These are phyloP conservation scores for Wolfiporia cocos DNA, from an alignment of 1,284 basidiomycete genomes.

Conservation along the genomic window DNA sequence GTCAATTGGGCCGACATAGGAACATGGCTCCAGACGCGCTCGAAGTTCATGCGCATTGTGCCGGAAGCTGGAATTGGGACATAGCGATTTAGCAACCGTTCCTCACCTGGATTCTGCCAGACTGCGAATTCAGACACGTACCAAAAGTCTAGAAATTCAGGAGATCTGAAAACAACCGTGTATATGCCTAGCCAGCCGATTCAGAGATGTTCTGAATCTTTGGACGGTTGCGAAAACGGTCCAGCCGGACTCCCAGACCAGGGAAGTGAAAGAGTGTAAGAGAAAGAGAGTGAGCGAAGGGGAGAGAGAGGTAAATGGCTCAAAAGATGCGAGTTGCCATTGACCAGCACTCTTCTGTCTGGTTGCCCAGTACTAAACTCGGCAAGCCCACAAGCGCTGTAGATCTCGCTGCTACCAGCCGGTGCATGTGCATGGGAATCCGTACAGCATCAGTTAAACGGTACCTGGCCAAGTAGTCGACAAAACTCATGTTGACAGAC, in stretches of 20 bases:
- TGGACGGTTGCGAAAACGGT: conserved; percentile 31
- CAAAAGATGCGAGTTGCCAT: conserved; percentile 7
- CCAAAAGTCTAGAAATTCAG: too few species aligned
- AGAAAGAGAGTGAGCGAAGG: conserved; percentile 14
- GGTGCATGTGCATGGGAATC: too few species aligned
- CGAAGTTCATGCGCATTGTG: conserved; percentile 13
- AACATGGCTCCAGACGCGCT: conserved; percentile 19
- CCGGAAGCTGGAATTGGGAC: conserved; percentile 1
- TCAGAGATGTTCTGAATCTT: too few species aligned
- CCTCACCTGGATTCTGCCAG: not conserved
- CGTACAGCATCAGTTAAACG: too few species aligned
- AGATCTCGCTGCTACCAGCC: too few species aligned
- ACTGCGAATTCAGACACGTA: too few species aligned
- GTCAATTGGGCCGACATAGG: conserved; percentile 39
- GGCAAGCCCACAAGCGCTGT: too few species aligned
- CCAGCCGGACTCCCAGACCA: conserved; percentile 41
- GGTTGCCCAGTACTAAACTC: not conserved
- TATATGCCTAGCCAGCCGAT: conserved; percentile 25
- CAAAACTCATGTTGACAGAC: too few species aligned
- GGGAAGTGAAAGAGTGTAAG: conserved; percentile 22
- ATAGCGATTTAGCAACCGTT: too few species aligned
- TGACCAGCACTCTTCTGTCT: not conserved
- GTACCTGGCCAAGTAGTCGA: too few species aligned
- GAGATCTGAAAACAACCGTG: too few species aligned
- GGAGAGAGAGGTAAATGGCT: conserved; percentile 4